Evolutionary conservation across 768 basidiomycete genomes (phyloP), one percentile per base, ranked within the genome.

Genomic region (Harrya chromipes): DNA sequence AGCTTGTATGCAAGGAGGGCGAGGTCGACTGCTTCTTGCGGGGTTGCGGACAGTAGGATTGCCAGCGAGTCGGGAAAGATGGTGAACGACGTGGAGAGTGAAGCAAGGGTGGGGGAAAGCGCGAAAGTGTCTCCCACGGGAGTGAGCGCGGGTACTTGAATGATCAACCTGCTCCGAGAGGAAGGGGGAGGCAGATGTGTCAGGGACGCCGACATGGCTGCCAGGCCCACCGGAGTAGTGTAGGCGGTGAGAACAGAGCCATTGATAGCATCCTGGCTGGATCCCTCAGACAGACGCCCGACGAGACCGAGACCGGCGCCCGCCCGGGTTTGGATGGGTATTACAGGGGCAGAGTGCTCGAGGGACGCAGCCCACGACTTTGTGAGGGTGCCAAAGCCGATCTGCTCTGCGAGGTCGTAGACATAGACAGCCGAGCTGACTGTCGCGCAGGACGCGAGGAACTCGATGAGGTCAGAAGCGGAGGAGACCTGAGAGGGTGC

Each of bases 231-330:
- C 0, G 91, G 86, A 0, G 93, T 87, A 4, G 89, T 90, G 68
- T 85, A 93, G 1, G 86, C 85, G 1, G 89, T 88, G 45, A 92
- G 69, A 36, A 85, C 68, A 14, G 82, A 76, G 17, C 79, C 80
- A 39, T 71, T 77, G 27, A 72, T 73, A 4, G 79, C 76, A 54
- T 89, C 84, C 56, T 76, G 77, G 65, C 86, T 89, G 14, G 90
- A 82, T 33, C 88, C 85, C 60, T 89, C 85, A 7, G 86, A 89
- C 43, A 93, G 72, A 43, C 90, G 74, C 31, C 94, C 89, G 47
- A 89, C 78, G 56, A 94, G 74, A 59, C 80, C 79, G 50, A 92
- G 68, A 9, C 93, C 93, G 16, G 93, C 91, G 40, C 93, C 93
- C 6, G 85, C 77, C 50, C 93, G 76, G 20, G 89, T 91, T 72